phyloP scores from a whole-genome alignment of 2,329 filamentous ascomycete species.

The Ophiostoma sp. region DNA sequence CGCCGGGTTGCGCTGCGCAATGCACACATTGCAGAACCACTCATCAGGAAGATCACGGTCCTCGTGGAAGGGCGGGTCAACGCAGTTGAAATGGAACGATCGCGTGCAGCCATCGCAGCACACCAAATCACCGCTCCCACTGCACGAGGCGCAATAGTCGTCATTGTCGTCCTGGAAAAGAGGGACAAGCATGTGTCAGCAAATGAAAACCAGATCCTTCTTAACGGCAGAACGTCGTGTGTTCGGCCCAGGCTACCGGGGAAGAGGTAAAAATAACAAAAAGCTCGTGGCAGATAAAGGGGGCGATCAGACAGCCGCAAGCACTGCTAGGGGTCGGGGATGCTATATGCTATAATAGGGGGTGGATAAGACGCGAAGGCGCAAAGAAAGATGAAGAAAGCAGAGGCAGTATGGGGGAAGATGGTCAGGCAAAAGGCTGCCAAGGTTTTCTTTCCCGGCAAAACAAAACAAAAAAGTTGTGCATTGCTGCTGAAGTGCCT shows the following conservation, averaged over 20 bases:
- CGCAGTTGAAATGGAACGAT: slow-evolving; percentile 86
- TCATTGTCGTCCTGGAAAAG: slow-evolving; percentile 69
- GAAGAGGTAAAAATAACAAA: background rate
- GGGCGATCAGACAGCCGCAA: slow-evolving; percentile 22
- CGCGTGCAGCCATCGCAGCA: slow-evolving; percentile 92
- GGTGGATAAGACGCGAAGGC: background rate
- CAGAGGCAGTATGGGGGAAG: background rate
- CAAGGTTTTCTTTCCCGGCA: slow-evolving; percentile 9
- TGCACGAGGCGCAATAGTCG: slow-evolving; percentile 85
- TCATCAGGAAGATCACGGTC: slow-evolving; percentile 65
- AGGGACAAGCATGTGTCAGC: slow-evolving; percentile 9
- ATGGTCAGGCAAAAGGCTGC: background rate
- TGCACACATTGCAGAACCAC: slow-evolving; percentile 82
- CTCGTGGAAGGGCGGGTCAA: slow-evolving; percentile 74
- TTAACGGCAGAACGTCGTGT: background rate
- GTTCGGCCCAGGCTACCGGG: slow-evolving; percentile 4
- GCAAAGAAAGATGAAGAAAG: slow-evolving; percentile 4
- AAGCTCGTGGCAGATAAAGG: slow-evolving; percentile 5
- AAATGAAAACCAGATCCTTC: background rate
- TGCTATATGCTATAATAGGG: slow-evolving; percentile 3
- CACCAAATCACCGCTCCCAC: slow-evolving; percentile 78
- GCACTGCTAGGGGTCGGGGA: background rate
- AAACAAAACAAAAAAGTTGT: slow-evolving; percentile 11
- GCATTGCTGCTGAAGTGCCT: background rate
- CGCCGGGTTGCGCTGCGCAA: slow-evolving; percentile 51